Evolutionary conservation across 257 asterid genomes (phyloP).

Genomic region (Penstemon davidsonii): DNA sequence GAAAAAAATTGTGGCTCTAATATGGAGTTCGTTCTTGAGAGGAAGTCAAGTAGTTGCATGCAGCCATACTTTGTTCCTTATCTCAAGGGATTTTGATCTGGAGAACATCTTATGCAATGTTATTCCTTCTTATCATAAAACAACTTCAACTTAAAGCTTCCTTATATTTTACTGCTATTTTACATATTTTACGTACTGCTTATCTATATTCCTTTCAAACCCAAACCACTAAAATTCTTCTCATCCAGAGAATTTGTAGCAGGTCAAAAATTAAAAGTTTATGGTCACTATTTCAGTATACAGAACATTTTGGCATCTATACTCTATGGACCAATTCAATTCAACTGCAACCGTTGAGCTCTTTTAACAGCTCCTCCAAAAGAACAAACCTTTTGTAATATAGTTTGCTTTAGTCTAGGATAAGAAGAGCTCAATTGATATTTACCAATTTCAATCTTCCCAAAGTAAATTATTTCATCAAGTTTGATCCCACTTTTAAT

Average conservation of each 20-base stretch:
- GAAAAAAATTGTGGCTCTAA: conserved; percentile 19
- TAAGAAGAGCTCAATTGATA: too few relatives aligned
- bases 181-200: not conserved
- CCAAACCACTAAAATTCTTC: conserved; percentile 21
- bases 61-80: conserved; percentile 30
- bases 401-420: not conserved
- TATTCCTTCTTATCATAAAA: conserved; percentile 44
- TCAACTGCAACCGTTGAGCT: not conserved
- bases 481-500: not conserved
- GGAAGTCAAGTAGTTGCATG: conserved; percentile 25
- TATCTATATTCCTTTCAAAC: conserved; percentile 30
- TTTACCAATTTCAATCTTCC: not conserved
- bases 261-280: not conserved
- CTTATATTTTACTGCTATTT: conserved; percentile 26
- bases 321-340: not conserved
- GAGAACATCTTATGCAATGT: conserved; percentile 34
- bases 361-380: conserved; percentile 1
- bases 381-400: not conserved
- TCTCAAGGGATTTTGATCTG: conserved; percentile 34
- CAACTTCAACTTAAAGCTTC: conserved; percentile 43
- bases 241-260: not conserved
- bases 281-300: not conserved
- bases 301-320: not conserved
- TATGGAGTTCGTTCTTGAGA: conserved; percentile 7
- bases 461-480: not conserved